Evolutionary conservation across 1,284 basidiomycete species (phyloP), one percentile per base, ranked within the genome.

Genomic region (Heterobasidion parviporum): DNA sequence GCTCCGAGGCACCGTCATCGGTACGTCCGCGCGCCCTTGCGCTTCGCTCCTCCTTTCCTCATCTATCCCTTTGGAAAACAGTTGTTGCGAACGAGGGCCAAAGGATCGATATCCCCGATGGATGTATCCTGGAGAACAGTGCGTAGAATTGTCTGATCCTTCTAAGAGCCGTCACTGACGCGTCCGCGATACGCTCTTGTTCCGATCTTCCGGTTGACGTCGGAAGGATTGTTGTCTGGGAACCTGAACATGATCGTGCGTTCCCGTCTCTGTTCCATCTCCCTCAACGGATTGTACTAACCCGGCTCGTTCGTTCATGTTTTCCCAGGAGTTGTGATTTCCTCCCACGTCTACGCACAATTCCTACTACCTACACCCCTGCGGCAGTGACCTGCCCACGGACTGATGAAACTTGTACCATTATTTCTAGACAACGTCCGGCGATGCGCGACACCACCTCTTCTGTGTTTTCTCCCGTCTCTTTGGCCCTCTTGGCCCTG

Each of bases 81-180:
- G 72, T 92, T 60, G 89, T 92, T 59, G 92, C 93, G 52, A 95
- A 92, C 67, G 94, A 98, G 72, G 95, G 95, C 47, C 90, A 93
- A 71, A 83, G 89, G 65, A 98, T 99, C 63, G 88, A 94, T 71
- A 93, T 98, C 58, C 95, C 96, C 45, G 96, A 98, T 69, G 94
- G 94, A 5, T 92, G 92, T 64, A 83, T 94, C 63, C 77, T 98
- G 59, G 95, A 98, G 75, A 97, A 97, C 79, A 89, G 83, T 83
- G 56, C 59, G 81, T 73, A 5, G 10, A 12, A 10, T 10, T 56
- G n/a, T 38, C 7, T 18, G 34, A 10, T 41, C 41, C 35, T 26
- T 44, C n/a, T 36, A 14, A 14, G 9, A 18, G 12, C 38, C 38
- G 10, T 26, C 26, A 26, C 26, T 26, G 26, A 26, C 26, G 26